A percentile compares a stretch with the other conserved stretches of the same genome.
phyloP scores from a whole-genome alignment of 2,329 filamentous ascomycete genomes.

The Alternaria conjuncta region DNA sequence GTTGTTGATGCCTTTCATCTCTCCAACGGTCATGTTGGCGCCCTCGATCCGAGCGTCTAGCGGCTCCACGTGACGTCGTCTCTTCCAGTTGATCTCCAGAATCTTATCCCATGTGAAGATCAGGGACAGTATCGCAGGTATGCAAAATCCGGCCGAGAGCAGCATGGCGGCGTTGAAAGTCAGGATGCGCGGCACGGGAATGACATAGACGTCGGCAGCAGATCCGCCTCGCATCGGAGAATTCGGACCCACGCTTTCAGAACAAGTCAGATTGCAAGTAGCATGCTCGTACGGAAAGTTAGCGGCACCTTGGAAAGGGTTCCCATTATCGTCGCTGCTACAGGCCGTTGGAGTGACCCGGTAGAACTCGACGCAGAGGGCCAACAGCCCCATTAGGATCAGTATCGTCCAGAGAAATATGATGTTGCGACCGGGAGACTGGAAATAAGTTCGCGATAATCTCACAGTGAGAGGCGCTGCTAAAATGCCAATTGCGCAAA shows the following conservation, averaged over 20 bases:
- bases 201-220: conserved; percentile 67
- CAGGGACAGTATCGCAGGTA: conserved; percentile 68
- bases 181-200: conserved; percentile 63
- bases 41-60: conserved; percentile 56
- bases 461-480: conserved; percentile 68
- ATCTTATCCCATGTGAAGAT: conserved; percentile 70
- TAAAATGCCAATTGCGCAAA: conserved; percentile 70
- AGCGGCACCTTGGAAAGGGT: conserved; percentile 45
- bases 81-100: conserved; percentile 66
- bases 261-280: conserved; percentile 59
- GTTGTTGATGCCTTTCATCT: conserved; percentile 55
- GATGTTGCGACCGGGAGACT: conserved; percentile 67
- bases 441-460: conserved; percentile 69
- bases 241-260: conserved; percentile 53
- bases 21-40: conserved; percentile 61
- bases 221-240: conserved; percentile 64
- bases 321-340: conserved; percentile 47
- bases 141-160: conserved; percentile 68
- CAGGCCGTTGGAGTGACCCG: conserved; percentile 58
- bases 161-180: conserved; percentile 67
- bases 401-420: conserved; percentile 72
- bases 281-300: conserved; percentile 56
- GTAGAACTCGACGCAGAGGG: conserved; percentile 70
- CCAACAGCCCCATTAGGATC: conserved; percentile 65
- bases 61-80: conserved; percentile 45